Conservation (phyloP, 1,284 basidiomycete genomes). For the Malassezia restricta region DNA sequence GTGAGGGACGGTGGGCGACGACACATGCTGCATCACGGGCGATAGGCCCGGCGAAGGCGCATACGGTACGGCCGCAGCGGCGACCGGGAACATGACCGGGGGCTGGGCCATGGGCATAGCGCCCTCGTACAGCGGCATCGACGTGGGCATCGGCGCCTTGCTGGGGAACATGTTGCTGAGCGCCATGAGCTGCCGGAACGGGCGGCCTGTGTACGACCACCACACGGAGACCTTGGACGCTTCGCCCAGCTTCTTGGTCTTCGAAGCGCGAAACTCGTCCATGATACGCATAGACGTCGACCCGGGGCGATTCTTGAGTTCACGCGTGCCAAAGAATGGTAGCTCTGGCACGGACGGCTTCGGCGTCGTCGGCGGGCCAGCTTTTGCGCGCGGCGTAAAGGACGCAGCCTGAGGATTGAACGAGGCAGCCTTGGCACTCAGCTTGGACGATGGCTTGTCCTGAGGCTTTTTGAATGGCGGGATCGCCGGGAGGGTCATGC, state of each 20-base stretch:
- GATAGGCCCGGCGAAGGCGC: conserved; percentile 6
- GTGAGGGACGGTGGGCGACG: neutral
- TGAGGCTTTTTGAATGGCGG: conserved; percentile 63
- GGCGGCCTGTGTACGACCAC: conserved; percentile 81
- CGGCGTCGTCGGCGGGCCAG: conserved; percentile 22
- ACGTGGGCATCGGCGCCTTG: neutral
- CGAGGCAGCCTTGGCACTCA: conserved; percentile 64
- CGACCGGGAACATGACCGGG: conserved; percentile 4
- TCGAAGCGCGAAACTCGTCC: conserved; percentile 90
- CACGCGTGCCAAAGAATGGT: conserved; percentile 72
- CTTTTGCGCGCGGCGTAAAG: conserved; percentile 48
- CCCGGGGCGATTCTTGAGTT: conserved; percentile 56
- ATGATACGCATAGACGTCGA: conserved; percentile 59
- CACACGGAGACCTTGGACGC: conserved; percentile 59
- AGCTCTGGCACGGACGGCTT: conserved; percentile 52
- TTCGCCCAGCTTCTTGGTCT: conserved; percentile 66
- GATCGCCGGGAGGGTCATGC: conserved; percentile 64
- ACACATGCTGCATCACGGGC: neutral
- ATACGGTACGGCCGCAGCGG: neutral
- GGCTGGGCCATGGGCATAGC: conserved; percentile 1
- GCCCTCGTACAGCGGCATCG: neutral
- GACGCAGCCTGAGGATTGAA: conserved; percentile 48
- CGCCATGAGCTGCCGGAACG: conserved; percentile 61
- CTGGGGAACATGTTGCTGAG: neutral
- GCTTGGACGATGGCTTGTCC: conserved; percentile 55